Evolutionary conservation across 805 yeast genomes (phyloP), one percentile per base, ranked within the genome.

Genomic region (Sugiyamaella qingdaonensis): DNA sequence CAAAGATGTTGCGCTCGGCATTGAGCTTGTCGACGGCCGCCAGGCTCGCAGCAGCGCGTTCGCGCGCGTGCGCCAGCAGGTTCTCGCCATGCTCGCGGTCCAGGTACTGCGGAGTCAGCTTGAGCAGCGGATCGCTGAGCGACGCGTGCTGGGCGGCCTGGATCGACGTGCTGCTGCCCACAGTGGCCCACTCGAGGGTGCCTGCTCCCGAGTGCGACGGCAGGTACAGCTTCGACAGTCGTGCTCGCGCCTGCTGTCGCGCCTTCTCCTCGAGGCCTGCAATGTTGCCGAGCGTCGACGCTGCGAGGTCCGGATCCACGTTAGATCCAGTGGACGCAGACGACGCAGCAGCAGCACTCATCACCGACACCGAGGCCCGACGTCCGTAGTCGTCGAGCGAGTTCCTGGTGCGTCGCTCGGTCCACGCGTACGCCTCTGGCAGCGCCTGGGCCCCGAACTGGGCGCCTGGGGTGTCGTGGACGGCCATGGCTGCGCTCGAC

Each of bases 11-110:
- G 66, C 77, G 59, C 61, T 74, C 67, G 58, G 73, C 67, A 65
- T 75, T 60, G 65, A 66, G 56, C 55, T 71, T 69, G 58, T 77
- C 78, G 51, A 78, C 70, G 33, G 66, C 66, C 32, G 68, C 65
- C 52, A 78, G 60, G 11, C 71, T 66, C 31, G 60, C 61, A 10
- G 70, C 72, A 7, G 84, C 85, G 48, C 78, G 79, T 56, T 68
- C 65, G 18, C 78, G 70, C 11, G 89, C 88, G 52, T 72, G 67
- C 5, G 77, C 72, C 54, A 81, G 76, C 50, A 79, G 69, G 47
- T 78, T 71, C 34, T 73, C 73, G 45, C 47, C 46, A 11, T 55
- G 55, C 19, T 16, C 49, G 8, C 49, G 21, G 21, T 57, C 60
- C 24, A 55, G 49, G 42, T 55, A 55, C 29, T 48, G 46, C 10